phyloP scores from a whole-genome alignment of 257 asterid genomes.

The Plantago ovata region DNA sequence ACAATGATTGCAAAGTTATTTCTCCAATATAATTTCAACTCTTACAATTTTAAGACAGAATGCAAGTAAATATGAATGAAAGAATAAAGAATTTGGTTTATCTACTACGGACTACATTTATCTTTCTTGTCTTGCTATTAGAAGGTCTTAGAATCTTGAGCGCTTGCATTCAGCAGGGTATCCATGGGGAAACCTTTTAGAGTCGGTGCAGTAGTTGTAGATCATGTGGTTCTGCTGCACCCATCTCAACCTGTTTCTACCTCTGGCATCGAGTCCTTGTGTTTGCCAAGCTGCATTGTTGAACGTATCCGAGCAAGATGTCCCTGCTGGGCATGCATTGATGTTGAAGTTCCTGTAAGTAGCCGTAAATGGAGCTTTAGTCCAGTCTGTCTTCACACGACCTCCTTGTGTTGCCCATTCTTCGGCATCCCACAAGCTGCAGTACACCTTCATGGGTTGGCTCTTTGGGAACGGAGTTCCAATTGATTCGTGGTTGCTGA shows the following conservation, averaged over 20 bases:
- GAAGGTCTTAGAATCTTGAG: slow-evolving; percentile 21
- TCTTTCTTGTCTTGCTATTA: no score
- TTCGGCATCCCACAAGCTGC: slow-evolving; percentile 35
- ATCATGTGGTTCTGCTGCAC: slow-evolving; percentile 34
- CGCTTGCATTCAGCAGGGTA: slow-evolving; percentile 36
- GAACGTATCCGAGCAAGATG: not conserved
- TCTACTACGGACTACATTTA: no score
- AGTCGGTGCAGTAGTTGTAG: slow-evolving; percentile 39
- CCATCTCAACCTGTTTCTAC: slow-evolving; percentile 38
- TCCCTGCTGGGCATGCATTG: slow-evolving; percentile 21
- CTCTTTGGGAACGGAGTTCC: slow-evolving; percentile 33
- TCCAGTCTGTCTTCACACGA: slow-evolving; percentile 34
- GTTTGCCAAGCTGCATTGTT: slow-evolving; percentile 29
- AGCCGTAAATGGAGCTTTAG: slow-evolving; percentile 24
- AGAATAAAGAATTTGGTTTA: no score
- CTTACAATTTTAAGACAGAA: no score
- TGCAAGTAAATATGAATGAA: no score
- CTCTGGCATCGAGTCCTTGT: slow-evolving; percentile 35
- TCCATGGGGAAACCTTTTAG: slow-evolving; percentile 36
- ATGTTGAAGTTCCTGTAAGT: slow-evolving; percentile 24
- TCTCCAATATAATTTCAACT: no score
- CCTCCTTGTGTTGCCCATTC: slow-evolving; percentile 47
- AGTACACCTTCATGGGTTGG: slow-evolving; percentile 30
- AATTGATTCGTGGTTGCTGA: slow-evolving; percentile 27
- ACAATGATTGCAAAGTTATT: no score